Conservation (phyloP, 352 stramenopile genomes). For the Pythium dissimile region DNA sequence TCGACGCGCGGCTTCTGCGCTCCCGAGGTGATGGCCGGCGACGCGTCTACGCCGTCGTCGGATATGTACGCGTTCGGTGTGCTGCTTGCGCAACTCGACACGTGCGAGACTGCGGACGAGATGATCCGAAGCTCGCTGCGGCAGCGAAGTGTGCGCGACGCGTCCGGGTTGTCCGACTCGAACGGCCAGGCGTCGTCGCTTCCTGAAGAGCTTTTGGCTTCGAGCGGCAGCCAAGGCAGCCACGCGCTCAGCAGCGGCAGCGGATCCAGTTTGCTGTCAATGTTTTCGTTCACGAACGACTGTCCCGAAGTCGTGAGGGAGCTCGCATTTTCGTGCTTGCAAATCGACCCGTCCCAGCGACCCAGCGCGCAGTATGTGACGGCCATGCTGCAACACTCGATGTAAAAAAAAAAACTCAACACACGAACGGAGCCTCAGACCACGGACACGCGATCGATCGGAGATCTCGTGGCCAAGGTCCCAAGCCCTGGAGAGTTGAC, state of each 20-base stretch:
- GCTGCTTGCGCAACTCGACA: conserved; percentile 27
- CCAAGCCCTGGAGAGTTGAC: no score
- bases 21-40: conserved; percentile 24
- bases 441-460: background rate
- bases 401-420: background rate
- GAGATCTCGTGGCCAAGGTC: background rate
- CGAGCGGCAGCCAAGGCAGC: background rate
- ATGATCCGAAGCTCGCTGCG: conserved; percentile 62
- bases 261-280: conserved; percentile 42
- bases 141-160: conserved; percentile 36
- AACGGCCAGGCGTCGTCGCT: conserved; percentile 25
- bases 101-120: conserved; percentile 43
- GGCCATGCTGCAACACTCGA: conserved; percentile 56
- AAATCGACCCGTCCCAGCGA: conserved; percentile 65
- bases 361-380: conserved; percentile 71
- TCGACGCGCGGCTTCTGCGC: conserved; percentile 21
- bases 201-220: conserved; percentile 3
- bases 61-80: conserved; percentile 40
- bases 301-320: conserved; percentile 54
- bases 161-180: conserved; percentile 26
- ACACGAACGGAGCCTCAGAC: background rate
- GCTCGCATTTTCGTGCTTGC: conserved; percentile 57
- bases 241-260: conserved; percentile 7
- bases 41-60: conserved; percentile 12
- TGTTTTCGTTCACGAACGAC: conserved; percentile 70